These are phyloP conservation scores for Phytopythium oedochilum DNA, from an alignment of 352 stramenopile genomes.

Conservation along the genomic window DNA sequence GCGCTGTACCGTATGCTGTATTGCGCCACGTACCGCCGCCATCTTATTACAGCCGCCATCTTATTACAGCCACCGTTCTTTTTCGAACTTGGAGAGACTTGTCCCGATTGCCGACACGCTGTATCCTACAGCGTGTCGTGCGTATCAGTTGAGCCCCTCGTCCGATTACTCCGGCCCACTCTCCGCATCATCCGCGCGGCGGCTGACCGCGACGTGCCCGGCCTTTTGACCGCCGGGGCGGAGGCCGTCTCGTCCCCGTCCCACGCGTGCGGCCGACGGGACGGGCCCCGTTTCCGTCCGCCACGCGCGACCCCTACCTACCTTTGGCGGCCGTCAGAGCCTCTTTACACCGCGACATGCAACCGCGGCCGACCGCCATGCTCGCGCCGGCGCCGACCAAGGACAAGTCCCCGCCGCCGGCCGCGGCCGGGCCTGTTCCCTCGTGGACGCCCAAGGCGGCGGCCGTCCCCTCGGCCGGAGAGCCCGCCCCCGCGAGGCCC, in stretches of 20 bases:
- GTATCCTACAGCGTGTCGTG: too few species aligned
- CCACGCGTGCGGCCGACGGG: conserved; percentile 2
- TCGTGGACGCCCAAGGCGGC: neutral
- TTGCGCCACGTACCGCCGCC: too few species aligned
- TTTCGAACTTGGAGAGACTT: too few species aligned
- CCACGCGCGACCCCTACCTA: too few species aligned
- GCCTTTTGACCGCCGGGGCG: neutral
- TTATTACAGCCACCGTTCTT: neutral
- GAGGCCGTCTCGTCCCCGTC: neutral
- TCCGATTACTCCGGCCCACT: too few species aligned
- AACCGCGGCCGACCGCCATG: conserved; percentile 2
- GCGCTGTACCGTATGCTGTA: too few species aligned
- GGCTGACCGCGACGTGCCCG: too few species aligned
- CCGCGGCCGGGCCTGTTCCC: neutral
- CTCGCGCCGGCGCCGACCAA: neutral
- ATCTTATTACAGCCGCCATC: too few species aligned
- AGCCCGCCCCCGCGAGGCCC: neutral
- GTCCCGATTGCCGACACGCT: too few species aligned
- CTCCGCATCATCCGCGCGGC: neutral
- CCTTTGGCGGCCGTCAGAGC: neutral
- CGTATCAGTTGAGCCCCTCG: too few species aligned
- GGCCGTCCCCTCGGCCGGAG: neutral
- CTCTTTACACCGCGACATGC: neutral
- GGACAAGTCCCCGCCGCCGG: neutral
- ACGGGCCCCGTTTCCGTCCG: too few species aligned